phyloP scores from a whole-genome alignment of 768 basidiomycete genomes.

The Cubamyces sp. region DNA sequence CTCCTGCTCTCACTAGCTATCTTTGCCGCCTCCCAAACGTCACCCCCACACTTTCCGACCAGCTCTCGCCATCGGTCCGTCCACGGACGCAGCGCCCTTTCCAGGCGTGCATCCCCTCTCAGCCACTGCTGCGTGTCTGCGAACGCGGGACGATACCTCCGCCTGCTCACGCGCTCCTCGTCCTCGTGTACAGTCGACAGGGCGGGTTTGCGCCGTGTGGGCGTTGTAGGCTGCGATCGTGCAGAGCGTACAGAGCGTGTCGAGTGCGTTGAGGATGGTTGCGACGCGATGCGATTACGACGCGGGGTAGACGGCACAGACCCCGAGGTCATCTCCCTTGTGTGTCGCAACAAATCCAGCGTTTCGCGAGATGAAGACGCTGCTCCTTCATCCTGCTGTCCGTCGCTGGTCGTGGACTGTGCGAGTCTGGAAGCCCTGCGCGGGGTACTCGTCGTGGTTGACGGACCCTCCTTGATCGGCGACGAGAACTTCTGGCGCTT shows the following conservation, averaged over 20 bases:
- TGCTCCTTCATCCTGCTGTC: neutral
- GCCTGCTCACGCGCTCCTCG: slow-evolving; percentile 16
- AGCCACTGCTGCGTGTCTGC: slow-evolving; percentile 35
- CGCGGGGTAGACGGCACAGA: slow-evolving; percentile 21
- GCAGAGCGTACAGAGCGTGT: slow-evolving; percentile 8
- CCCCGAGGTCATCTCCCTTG: neutral
- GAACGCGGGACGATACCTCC: slow-evolving; percentile 30
- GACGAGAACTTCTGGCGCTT: slow-evolving; percentile 30
- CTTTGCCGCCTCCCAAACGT: slow-evolving; percentile 22
- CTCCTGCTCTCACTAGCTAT: neutral
- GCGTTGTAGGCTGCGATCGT: slow-evolving; percentile 16
- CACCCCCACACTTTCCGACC: slow-evolving; percentile 14
- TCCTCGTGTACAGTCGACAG: slow-evolving; percentile 22
- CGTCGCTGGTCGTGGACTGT: neutral
- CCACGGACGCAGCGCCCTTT: slow-evolving; percentile 25
- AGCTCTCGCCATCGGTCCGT: slow-evolving; percentile 17
- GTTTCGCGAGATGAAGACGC: slow-evolving; percentile 22
- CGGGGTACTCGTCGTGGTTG: neutral
- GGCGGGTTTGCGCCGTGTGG: slow-evolving; percentile 1
- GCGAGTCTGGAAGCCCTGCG: slow-evolving; percentile 13
- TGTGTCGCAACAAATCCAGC: slow-evolving; percentile 16
- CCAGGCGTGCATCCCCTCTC: slow-evolving; percentile 28
- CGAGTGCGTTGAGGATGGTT: slow-evolving; percentile 21
- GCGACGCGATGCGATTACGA: neutral
- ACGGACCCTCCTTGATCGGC: slow-evolving; percentile 15